Conservation (phyloP, 2,329 filamentous ascomycete species). For the Aspergillus piperis region DNA sequence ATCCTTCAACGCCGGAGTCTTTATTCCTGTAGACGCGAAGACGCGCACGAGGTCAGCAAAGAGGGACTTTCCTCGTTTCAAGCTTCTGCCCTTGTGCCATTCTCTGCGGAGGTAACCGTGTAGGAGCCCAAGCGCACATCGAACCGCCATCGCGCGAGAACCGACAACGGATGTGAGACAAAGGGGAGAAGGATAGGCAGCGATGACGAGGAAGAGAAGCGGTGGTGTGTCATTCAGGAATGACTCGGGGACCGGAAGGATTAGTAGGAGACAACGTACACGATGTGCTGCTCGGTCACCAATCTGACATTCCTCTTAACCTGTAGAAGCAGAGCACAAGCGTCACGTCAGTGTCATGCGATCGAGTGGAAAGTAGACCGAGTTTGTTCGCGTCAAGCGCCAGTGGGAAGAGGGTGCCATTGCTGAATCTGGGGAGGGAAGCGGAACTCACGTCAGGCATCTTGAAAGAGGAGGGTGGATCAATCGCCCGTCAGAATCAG, state of each 20-base stretch:
- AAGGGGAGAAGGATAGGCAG: neutral
- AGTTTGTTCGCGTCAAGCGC: constrained; percentile 8
- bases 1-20: constrained; percentile 78
- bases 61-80: neutral
- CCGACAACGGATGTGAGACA: neutral
- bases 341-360: constrained; percentile 26
- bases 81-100: neutral
- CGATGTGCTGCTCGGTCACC: constrained; percentile 85
- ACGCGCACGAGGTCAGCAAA: constrained; percentile 8
- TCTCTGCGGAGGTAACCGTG: neutral
- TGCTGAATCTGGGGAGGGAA: neutral
- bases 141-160: constrained; percentile 3
- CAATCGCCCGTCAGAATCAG: constrained; percentile 7
- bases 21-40: constrained; percentile 62
- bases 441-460: constrained; percentile 39
- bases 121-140: neutral
- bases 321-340: constrained; percentile 41
- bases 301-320: constrained; percentile 87
- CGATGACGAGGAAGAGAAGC: constrained; percentile 11
- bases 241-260: constrained; percentile 10
- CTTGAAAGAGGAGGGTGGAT: constrained; percentile 15
- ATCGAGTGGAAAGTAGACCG: constrained; percentile 7
- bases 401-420: neutral
- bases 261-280: constrained; percentile 60
- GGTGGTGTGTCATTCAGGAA: constrained; percentile 6